These are phyloP conservation scores for Phytophthora ohioensis DNA, from an alignment of 352 stramenopile genomes.

Conservation along the genomic window DNA sequence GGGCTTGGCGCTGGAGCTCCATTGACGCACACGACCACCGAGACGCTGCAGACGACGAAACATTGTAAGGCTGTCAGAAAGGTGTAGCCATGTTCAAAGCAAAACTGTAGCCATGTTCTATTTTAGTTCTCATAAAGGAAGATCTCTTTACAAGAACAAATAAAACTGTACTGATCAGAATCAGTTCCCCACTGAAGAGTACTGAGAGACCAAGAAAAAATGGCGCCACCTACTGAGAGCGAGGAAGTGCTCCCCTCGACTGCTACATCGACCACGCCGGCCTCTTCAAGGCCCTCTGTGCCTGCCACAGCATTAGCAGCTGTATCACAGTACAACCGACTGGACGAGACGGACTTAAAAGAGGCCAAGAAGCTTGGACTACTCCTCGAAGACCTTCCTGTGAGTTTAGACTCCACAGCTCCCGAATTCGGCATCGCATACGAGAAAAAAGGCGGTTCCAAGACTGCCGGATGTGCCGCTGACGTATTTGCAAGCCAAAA, in stretches of 20 bases:
- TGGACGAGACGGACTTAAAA: constrained; percentile 66
- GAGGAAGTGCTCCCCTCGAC: background rate
- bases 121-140: background rate
- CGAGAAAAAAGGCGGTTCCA: constrained; percentile 77
- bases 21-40: constrained; percentile 20
- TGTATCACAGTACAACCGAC: constrained; percentile 56
- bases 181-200: constrained; percentile 5
- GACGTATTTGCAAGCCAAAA: constrained; percentile 74
- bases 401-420: constrained; percentile 53
- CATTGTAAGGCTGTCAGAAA: constrained; percentile 15
- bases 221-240: background rate
- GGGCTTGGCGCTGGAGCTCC: constrained; percentile 37
- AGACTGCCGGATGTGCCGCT: constrained; percentile 54
- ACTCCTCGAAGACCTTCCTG: constrained; percentile 51
- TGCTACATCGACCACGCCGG: background rate
- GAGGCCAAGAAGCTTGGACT: constrained; percentile 60
- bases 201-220: constrained; percentile 10
- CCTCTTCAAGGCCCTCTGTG: constrained; percentile 4
- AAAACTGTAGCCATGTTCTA: constrained; percentile 6
- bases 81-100: constrained; percentile 3
- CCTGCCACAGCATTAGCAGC: constrained; percentile 24
- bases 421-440: constrained; percentile 78
- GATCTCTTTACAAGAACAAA: constrained; percentile 1
- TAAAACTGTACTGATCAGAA: constrained; percentile 8
- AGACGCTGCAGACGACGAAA: constrained; percentile 25